Evolutionary conservation across 371 early-diverging fungal genomes (phyloP).

Genomic region (Mycotypha africana): DNA sequence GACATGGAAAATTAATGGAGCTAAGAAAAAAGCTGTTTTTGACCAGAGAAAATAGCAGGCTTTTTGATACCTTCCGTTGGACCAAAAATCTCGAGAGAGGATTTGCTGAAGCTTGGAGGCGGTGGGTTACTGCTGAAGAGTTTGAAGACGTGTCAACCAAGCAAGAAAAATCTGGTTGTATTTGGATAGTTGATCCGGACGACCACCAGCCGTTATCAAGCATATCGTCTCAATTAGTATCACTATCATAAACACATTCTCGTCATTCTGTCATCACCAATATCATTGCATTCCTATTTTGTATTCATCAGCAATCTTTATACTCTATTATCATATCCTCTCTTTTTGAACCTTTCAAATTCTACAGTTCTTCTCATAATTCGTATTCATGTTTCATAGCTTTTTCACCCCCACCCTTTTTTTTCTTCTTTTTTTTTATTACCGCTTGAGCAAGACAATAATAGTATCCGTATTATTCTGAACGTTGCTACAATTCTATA

Average conservation of each 20-base stretch:
- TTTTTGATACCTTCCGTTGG: constrained; percentile 90
- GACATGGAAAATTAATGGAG: constrained; percentile 59
- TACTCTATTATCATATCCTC: no score
- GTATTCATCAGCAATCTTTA: no score
- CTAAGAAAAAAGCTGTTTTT: constrained; percentile 73
- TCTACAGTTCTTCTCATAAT: no score
- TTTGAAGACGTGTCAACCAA: constrained; percentile 33
- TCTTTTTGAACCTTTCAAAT: not conserved
- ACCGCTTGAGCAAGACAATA: no score
- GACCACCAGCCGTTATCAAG: constrained; percentile 14
- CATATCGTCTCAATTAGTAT: not conserved
- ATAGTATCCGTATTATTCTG: no score
- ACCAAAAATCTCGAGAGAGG: constrained; percentile 81
- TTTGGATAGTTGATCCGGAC: constrained; percentile 44
- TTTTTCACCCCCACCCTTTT: no score
- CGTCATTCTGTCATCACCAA: no score
- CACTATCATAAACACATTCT: no score
- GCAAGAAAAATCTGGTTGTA: constrained; percentile 28
- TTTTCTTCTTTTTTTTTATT: no score
- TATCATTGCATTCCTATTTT: no score
- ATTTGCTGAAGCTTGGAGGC: constrained; percentile 67
- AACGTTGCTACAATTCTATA: no score
- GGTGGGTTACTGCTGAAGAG: constrained; percentile 68
- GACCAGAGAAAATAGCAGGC: constrained; percentile 64
- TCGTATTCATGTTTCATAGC: no score